Conservation (phyloP, 2,329 filamentous ascomycete genomes). For the Elsinoe batatas region DNA sequence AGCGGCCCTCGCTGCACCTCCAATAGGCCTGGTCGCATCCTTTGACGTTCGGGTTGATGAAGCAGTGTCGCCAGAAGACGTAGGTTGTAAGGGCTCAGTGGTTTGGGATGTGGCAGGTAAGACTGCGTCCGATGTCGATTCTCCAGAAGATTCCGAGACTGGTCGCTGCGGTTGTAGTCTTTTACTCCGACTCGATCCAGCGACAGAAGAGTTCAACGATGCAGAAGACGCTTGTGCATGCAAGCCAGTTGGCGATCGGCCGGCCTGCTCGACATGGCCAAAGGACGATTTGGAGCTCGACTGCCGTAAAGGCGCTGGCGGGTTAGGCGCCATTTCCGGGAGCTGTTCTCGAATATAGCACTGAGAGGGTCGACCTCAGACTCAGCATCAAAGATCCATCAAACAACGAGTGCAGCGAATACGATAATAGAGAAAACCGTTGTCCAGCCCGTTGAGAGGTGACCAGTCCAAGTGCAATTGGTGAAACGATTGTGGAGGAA, state of each 20-base stretch:
- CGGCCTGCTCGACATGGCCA: conserved; percentile 23
- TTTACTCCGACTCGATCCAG: conserved; percentile 21
- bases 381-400: neutral
- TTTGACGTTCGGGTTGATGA: conserved; percentile 10
- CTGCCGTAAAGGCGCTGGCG: conserved; percentile 4
- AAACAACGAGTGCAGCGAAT: neutral
- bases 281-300: conserved; percentile 4
- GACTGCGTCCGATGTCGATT: conserved; percentile 16
- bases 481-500: conserved; percentile 7
- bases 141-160: conserved; percentile 15
- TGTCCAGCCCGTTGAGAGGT: neutral
- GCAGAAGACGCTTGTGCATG: conserved; percentile 27
- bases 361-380: neutral
- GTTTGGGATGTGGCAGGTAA: conserved; percentile 6
- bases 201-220: conserved; percentile 18
- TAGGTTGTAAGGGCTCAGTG: conserved; percentile 7
- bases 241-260: conserved; percentile 24
- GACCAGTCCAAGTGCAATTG: neutral
- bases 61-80: neutral
- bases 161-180: conserved; percentile 12
- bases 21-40: conserved; percentile 14
- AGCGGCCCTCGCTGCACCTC: conserved; percentile 18
- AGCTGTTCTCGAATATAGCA: neutral
- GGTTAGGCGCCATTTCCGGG: conserved; percentile 6
- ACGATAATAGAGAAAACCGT: conserved; percentile 9